phyloP scores from a whole-genome alignment of 2,329 filamentous ascomycete species.

The Aureobasidium melanogenum region DNA sequence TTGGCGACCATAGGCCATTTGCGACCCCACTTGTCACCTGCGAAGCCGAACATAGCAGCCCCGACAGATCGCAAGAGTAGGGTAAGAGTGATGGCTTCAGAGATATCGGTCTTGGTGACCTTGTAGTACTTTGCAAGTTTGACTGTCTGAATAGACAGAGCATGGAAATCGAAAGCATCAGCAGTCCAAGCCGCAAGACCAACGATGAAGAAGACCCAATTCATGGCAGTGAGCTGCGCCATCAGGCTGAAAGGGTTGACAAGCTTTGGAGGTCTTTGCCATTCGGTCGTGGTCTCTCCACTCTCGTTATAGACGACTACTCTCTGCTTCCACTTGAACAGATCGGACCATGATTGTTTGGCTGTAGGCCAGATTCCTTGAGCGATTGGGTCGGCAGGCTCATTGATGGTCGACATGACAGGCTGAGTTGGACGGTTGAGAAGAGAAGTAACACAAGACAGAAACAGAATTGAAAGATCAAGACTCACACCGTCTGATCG shows the following conservation, averaged over 20 bases:
- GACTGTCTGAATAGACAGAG: constrained; percentile 66
- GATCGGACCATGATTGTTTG: constrained; percentile 54
- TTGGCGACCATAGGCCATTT: constrained; percentile 74
- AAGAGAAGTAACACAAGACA: background rate
- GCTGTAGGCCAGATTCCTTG: constrained; percentile 57
- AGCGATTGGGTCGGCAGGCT: constrained; percentile 57
- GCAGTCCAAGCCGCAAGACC: constrained; percentile 70
- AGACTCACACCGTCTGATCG: background rate
- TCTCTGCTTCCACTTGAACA: constrained; percentile 67
- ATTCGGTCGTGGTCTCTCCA: constrained; percentile 59
- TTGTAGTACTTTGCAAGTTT: constrained; percentile 56
- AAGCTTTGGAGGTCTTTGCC: constrained; percentile 57
- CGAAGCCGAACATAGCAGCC: constrained; percentile 65
- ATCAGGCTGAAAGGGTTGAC: constrained; percentile 64
- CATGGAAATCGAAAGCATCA: constrained; percentile 78
- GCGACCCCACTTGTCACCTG: constrained; percentile 69
- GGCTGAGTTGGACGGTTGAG: background rate
- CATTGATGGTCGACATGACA: constrained; percentile 23
- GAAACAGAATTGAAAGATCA: too few relatives aligned
- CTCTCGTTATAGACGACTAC: constrained; percentile 56
- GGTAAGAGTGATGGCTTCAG: constrained; percentile 66
- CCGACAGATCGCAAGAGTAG: constrained; percentile 67
- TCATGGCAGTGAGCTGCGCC: constrained; percentile 51
- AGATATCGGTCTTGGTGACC: constrained; percentile 58
- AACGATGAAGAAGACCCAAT: constrained; percentile 68